Evolutionary conservation across 2,329 filamentous ascomycete species (phyloP), one percentile per base, ranked within the genome.

Genomic region (Diaporthe sp.): DNA sequence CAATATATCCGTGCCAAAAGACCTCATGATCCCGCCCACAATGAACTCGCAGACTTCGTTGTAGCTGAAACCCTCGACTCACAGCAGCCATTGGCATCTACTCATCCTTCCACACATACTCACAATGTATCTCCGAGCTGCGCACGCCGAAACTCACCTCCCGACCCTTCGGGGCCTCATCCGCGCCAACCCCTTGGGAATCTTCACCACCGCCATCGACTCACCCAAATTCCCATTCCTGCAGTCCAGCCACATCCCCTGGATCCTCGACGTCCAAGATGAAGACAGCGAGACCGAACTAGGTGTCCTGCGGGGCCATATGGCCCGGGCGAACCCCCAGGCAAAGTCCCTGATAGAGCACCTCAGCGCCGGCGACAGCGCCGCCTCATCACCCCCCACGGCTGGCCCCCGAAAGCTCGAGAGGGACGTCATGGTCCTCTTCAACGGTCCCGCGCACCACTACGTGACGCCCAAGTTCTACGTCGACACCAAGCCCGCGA

Each of bases 381-480:
- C 86, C 39, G 73, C 37, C 37, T 13, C 37, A 13, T 13, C 78
- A 7, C 68, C 77, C 49, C 10, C 61, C 55, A 79, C 80, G 53
- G 73, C 82, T 42, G 46, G 65, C 22, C 65, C 65, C 19, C 31
- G 46, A 7, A 53, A 42, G 46, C 81, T 88, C 28, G 82, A 86
- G 72, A 81, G 90, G 46, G 91, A 93, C 74, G 90, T 94, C 1
- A 81, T 92, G 42, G 84, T 94, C 3, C 84, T 93, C 22, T 94
- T 94, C 85, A 93, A 87, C 61, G 86, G 86, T 0, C 84, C 88
- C 0, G 81, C 85, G 1, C 88, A 93, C 51, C 90, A 92, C 82
- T 94, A 94, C 78, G 88, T 94, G 7, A 93, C 92, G 0, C 91
- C 92, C 0, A 92, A 92, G 76, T 94, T 93, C 82, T 94, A 94